Percentiles rank a stretch among this genome's conserved stretches.
Evolutionary conservation across 192 early-diverging fungal species (phyloP).

Genomic region (Backusella morwellensis): DNA sequence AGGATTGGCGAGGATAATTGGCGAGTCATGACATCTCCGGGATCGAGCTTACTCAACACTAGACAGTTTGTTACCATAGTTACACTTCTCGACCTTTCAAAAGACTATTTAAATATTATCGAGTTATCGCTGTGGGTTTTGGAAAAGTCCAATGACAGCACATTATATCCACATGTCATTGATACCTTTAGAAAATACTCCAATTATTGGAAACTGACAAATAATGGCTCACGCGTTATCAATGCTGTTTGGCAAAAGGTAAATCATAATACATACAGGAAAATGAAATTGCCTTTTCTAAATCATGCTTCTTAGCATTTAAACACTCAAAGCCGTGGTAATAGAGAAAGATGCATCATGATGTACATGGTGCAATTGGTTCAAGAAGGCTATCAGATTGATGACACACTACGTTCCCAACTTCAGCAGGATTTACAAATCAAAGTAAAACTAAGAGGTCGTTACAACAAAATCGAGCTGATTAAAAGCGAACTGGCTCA

Average conservation of each 20-base stretch:
- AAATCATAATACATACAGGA: neutral
- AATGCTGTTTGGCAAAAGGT: constrained; percentile 24
- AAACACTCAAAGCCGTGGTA: constrained; percentile 9
- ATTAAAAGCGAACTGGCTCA: constrained; percentile 2
- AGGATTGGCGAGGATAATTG: constrained; percentile 70
- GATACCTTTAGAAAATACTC: constrained; percentile 47
- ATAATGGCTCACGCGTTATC: constrained; percentile 21
- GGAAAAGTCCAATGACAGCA: constrained; percentile 48
- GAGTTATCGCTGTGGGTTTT: constrained; percentile 53
- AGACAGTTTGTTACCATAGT: constrained; percentile 58
- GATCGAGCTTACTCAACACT: constrained; percentile 69
- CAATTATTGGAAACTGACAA: constrained; percentile 46
- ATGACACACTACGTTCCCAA: constrained; percentile 17
- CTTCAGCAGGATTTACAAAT: constrained; percentile 36
- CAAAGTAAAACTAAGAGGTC: constrained; percentile 8
- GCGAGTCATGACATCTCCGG: constrained; percentile 76
- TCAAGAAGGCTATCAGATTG: constrained; percentile 31
- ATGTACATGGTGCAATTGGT: constrained; percentile 38
- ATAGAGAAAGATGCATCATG: constrained; percentile 31
- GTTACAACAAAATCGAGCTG: neutral
- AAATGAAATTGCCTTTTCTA: constrained; percentile 9
- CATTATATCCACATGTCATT: constrained; percentile 46
- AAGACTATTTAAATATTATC: constrained; percentile 48
- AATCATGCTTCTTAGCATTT: constrained; percentile 16
- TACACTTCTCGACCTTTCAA: constrained; percentile 44